These are phyloP conservation scores for Penicillium sp. DNA, from an alignment of 2,329 filamentous ascomycete species.

Conservation along the genomic window DNA sequence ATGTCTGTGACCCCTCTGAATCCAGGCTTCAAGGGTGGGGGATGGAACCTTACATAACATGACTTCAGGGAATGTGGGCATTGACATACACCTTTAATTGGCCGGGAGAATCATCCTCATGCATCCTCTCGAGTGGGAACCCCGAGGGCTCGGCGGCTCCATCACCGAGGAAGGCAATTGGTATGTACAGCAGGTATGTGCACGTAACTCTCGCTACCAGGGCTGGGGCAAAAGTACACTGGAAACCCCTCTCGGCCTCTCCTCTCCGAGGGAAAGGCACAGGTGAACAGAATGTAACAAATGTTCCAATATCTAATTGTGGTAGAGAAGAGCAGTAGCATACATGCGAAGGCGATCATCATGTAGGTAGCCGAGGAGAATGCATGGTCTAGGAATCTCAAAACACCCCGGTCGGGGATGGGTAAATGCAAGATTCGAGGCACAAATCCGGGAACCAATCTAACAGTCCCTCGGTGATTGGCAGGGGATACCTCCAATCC, in stretches of 20 bases:
- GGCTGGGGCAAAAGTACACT: too few relatives aligned
- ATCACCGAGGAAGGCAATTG: neutral
- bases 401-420: neutral
- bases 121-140: neutral
- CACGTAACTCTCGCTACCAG: too few relatives aligned
- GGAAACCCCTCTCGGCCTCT: too few relatives aligned
- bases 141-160: neutral
- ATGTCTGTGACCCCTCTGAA: neutral
- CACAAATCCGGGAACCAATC: too few relatives aligned
- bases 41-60: neutral
- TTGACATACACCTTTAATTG: neutral
- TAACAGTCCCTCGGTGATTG: neutral
- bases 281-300: neutral
- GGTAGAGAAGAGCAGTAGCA: neutral
- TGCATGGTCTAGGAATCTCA: neutral
- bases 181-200: too few relatives aligned
- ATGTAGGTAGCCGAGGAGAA: neutral
- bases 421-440: neutral
- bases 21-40: neutral
- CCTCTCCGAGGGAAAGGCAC: neutral
- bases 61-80: neutral
- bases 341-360: neutral
- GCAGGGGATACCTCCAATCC: neutral
- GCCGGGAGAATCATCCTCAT: neutral
- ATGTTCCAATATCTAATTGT: too few relatives aligned